Percentiles rank a stretch among this genome's conserved stretches.
Conservation (phyloP, 805 yeast genomes). For the Hanseniaspora singularis region DNA sequence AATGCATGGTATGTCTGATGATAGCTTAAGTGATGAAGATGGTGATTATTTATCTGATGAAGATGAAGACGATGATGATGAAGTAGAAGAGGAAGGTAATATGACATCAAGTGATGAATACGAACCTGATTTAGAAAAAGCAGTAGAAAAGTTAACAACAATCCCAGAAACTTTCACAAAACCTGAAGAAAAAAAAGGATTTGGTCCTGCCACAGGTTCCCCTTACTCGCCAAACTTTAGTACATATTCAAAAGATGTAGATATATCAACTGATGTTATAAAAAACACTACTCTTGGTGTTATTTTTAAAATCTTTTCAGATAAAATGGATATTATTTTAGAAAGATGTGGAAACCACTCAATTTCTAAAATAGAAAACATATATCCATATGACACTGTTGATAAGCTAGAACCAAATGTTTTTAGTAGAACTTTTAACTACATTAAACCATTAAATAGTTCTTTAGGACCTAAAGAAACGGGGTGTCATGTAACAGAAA, state of each 20-base stretch:
- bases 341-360: constrained; percentile 54
- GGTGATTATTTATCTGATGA: constrained; percentile 10
- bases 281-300: constrained; percentile 56
- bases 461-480: constrained; percentile 68
- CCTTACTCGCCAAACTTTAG: constrained; percentile 25
- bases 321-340: constrained; percentile 38
- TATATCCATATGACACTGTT: constrained; percentile 41
- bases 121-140: constrained; percentile 19
- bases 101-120: constrained; percentile 29
- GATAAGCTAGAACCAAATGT: constrained; percentile 35
- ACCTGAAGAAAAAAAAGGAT: no score
- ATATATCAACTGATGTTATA: constrained; percentile 43
- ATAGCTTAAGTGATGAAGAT: not conserved
- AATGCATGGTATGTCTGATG: constrained; percentile 5
- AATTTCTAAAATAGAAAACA: constrained; percentile 41
- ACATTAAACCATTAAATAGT: constrained; percentile 47
- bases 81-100: constrained; percentile 19
- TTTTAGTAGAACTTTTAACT: constrained; percentile 39
- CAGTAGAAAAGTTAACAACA: constrained; percentile 4
- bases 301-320: constrained; percentile 48
- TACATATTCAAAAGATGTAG: constrained; percentile 33
- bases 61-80: constrained; percentile 17
- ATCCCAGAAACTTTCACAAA: not conserved
- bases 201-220: not conserved
- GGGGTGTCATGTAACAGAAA: constrained; percentile 47